These are phyloP conservation scores for Geotrichum citri-aurantii DNA, from an alignment of 1,139 yeast species.

Conservation along the genomic window DNA sequence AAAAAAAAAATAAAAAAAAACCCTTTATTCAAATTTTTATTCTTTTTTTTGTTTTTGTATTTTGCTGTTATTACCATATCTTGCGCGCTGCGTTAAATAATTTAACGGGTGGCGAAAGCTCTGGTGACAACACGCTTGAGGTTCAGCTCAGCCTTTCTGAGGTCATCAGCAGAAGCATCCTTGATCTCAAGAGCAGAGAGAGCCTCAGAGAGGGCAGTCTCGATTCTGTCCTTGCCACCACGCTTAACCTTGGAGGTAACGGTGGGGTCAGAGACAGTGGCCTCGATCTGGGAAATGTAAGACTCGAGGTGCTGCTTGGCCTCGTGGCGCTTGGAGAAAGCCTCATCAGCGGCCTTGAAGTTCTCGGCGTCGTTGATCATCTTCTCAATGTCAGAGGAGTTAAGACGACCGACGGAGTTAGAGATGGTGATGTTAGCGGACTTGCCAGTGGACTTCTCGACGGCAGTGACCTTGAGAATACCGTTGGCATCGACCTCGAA, in stretches of 20 bases:
- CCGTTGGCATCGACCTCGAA: conserved; percentile 99
- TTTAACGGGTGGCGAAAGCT: conserved; percentile 98
- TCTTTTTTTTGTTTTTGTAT: background rate
- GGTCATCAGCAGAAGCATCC: conserved; percentile 94
- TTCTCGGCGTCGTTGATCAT: conserved; percentile 98
- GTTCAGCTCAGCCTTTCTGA: conserved; percentile 98
- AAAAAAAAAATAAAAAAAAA: background rate
- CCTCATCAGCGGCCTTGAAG: conserved; percentile 98
- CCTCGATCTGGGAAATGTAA: conserved; percentile 87
- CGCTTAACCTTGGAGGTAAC: conserved; percentile 97
- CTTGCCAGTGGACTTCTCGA: conserved; percentile 98
- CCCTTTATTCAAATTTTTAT: background rate
- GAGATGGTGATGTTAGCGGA: conserved; percentile 99
- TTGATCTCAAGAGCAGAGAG: conserved; percentile 96
- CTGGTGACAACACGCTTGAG: conserved; percentile 99
- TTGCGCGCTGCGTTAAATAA: background rate
- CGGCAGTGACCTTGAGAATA: conserved; percentile 99
- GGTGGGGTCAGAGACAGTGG: conserved; percentile 97
- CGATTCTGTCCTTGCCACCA: conserved; percentile 96
- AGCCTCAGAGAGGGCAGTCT: conserved; percentile 97
- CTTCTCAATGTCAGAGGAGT: conserved; percentile 96
- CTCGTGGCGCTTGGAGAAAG: conserved; percentile 99
- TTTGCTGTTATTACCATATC: background rate
- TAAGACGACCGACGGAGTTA: conserved; percentile 98
- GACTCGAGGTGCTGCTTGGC: conserved; percentile 99